phyloP scores from a whole-genome alignment of 331 rosid genomes.

The Stylosanthes scabra region DNA sequence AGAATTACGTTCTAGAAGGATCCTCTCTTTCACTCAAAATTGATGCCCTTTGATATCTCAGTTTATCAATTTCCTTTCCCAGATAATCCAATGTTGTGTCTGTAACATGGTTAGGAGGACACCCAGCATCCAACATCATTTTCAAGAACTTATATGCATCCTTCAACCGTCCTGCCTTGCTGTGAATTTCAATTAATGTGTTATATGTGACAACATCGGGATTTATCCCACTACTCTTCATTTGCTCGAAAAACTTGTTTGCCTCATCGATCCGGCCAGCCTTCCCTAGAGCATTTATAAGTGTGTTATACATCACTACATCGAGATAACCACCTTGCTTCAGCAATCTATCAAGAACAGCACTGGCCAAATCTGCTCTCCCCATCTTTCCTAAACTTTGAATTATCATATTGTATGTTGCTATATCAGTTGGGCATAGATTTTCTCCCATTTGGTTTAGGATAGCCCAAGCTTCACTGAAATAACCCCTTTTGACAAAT shows the following conservation, averaged over 20 bases:
- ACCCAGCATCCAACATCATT: slow-evolving; percentile 90
- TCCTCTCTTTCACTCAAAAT: slow-evolving; percentile 61
- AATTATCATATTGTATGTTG: slow-evolving; percentile 86
- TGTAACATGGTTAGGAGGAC: slow-evolving; percentile 83
- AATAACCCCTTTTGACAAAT: slow-evolving; percentile 90
- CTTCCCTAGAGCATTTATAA: slow-evolving; percentile 87
- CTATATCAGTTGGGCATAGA: slow-evolving; percentile 76
- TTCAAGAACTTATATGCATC: slow-evolving; percentile 83
- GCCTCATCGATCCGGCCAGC: slow-evolving; percentile 78
- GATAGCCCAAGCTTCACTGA: slow-evolving; percentile 76
- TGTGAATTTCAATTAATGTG: slow-evolving; percentile 89
- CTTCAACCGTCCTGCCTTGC: slow-evolving; percentile 81
- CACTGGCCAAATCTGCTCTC: slow-evolving; percentile 88
- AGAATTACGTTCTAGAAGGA: slow-evolving; percentile 37
- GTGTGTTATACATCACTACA: slow-evolving; percentile 89
- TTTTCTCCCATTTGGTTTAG: slow-evolving; percentile 78
- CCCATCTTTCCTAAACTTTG: slow-evolving; percentile 97
- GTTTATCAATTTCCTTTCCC: slow-evolving; percentile 85
- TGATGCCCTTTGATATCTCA: slow-evolving; percentile 73
- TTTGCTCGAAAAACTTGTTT: slow-evolving; percentile 78
- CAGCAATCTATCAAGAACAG: slow-evolving; percentile 77
- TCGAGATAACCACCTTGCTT: slow-evolving; percentile 93
- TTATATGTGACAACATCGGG: slow-evolving; percentile 90
- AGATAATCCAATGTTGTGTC: slow-evolving; percentile 89
- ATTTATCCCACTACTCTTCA: slow-evolving; percentile 75